Evolutionary conservation across 148 eudicot genomes (phyloP).

Genomic region (Hydrangea macrophylla): DNA sequence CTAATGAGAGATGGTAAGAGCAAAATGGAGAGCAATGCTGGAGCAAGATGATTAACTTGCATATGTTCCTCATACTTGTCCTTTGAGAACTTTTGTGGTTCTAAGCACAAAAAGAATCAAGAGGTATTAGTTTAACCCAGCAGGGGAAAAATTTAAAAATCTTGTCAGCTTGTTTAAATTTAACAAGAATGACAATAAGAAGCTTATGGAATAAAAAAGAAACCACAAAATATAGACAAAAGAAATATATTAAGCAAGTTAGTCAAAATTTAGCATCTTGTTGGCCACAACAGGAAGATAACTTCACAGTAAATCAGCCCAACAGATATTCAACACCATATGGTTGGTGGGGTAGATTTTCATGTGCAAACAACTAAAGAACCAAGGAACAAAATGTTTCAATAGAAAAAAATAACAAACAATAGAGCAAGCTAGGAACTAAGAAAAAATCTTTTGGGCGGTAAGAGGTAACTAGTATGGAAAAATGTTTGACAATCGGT

Average conservation of each 20-base stretch:
- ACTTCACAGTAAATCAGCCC: background rate
- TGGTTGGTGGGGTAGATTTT: no score
- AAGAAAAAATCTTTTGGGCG: no score
- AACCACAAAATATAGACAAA: background rate
- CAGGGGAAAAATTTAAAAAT: background rate
- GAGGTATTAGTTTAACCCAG: slow-evolving; percentile 10
- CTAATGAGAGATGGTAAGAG: slow-evolving; percentile 87
- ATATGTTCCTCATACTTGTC: slow-evolving; percentile 88
- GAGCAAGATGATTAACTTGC: slow-evolving; percentile 98
- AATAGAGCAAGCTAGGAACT: no score
- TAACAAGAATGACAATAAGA: background rate
- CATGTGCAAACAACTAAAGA: no score
- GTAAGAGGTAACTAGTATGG: no score
- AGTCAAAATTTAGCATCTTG: background rate
- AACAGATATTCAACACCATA: background rate
- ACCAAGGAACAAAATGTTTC: no score
- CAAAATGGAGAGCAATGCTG: slow-evolving; percentile 79
- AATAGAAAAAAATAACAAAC: no score
- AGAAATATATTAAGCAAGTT: background rate
- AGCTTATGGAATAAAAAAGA: background rate
- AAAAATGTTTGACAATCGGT: no score
- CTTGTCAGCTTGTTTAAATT: background rate
- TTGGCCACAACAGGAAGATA: background rate
- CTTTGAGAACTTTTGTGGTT: slow-evolving; percentile 83
- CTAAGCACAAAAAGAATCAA: slow-evolving; percentile 33